These are phyloP conservation scores for Candida qinlingensis DNA, from an alignment of 805 yeast genomes.

Conservation along the genomic window DNA sequence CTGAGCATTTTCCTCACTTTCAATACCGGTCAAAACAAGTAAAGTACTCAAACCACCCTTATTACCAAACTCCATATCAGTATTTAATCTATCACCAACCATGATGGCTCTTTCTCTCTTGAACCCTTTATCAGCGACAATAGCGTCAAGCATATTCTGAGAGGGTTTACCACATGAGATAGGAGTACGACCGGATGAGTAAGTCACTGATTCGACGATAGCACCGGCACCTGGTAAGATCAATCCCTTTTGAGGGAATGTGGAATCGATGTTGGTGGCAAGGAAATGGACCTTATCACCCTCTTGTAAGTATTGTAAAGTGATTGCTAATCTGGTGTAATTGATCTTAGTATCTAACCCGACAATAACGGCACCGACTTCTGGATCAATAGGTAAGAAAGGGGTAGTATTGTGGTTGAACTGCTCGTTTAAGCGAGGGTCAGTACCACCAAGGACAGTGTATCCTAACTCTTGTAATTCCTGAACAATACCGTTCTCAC, in stretches of 20 bases:
- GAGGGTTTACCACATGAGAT: slow-evolving; percentile 92
- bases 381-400: slow-evolving; percentile 55
- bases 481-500: slow-evolving; percentile 79
- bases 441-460: slow-evolving; percentile 76
- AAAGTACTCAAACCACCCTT: slow-evolving; percentile 84
- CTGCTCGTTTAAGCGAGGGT: slow-evolving; percentile 47
- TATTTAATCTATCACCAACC: slow-evolving; percentile 94
- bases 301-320: slow-evolving; percentile 75
- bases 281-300: slow-evolving; percentile 55
- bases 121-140: slow-evolving; percentile 53
- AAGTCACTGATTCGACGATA: slow-evolving; percentile 69
- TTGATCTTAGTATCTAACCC: slow-evolving; percentile 77
- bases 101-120: slow-evolving; percentile 65
- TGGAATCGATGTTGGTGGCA: slow-evolving; percentile 93
- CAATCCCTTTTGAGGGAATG: slow-evolving; percentile 84
- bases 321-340: slow-evolving; percentile 74
- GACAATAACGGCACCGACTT: slow-evolving; percentile 83
- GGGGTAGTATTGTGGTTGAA: slow-evolving; percentile 54
- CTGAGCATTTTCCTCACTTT: slow-evolving; percentile 58
- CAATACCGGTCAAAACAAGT: slow-evolving; percentile 89
- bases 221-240: slow-evolving; percentile 96
- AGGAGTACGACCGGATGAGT: slow-evolving; percentile 76
- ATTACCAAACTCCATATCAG: slow-evolving; percentile 89
- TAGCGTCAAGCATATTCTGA: slow-evolving; percentile 83
- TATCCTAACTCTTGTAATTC: slow-evolving; percentile 77